A percentile compares a stretch with the other conserved stretches of the same genome.
These are phyloP conservation scores for Phytomonas francai DNA, from an alignment of 208 protist genomes.

Conservation along the genomic window DNA sequence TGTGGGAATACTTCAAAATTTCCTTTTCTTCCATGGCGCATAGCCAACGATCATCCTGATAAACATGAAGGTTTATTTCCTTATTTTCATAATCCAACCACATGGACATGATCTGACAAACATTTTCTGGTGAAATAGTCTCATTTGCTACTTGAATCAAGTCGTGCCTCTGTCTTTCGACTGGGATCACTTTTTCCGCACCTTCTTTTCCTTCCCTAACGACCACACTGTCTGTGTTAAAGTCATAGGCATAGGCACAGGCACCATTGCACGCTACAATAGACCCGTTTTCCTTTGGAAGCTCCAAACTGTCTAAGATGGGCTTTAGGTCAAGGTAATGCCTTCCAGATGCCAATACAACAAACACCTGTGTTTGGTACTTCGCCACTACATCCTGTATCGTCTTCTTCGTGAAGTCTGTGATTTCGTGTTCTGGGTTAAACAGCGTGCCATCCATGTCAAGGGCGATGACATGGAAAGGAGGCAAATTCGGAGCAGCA, in stretches of 20 bases:
- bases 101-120: constrained; percentile 2
- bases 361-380: constrained; percentile 11
- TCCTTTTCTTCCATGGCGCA: constrained; percentile 19
- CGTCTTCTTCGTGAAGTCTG: constrained; percentile 18
- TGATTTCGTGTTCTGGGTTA: constrained; percentile 25
- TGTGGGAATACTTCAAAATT: constrained; percentile 18
- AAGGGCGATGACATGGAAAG: constrained; percentile 5
- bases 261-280: constrained; percentile 49
- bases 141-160: constrained; percentile 9
- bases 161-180: not conserved
- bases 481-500: not conserved
- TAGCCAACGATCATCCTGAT: constrained; percentile 33
- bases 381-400: constrained; percentile 20
- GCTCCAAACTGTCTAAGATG: constrained; percentile 12
- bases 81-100: constrained; percentile 4
- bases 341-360: constrained; percentile 37
- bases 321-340: constrained; percentile 21
- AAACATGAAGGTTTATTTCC: constrained; percentile 37
- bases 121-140: constrained; percentile 12
- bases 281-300: constrained; percentile 20
- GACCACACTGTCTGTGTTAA: constrained; percentile 7
- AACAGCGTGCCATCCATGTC: constrained; percentile 51
- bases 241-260: constrained; percentile 23
- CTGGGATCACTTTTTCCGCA: not conserved
- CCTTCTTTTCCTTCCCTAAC: not conserved